Evolutionary conservation across 176 grass and related monocot species (phyloP), one percentile per base, ranked within the genome.

Genomic region (Pontederia paniculata): DNA sequence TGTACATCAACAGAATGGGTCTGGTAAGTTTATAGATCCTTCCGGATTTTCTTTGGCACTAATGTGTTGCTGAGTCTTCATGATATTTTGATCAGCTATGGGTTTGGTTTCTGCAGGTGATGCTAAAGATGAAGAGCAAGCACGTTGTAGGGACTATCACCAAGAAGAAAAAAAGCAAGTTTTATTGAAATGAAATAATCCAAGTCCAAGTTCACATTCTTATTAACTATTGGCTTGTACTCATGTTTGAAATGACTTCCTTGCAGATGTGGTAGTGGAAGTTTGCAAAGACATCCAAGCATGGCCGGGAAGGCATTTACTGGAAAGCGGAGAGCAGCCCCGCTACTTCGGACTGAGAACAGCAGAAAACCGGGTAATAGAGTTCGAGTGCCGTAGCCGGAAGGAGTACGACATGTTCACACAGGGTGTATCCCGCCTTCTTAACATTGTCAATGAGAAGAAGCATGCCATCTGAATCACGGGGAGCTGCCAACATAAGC

Each of bases 141-240:
- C 93, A 91, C 42, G 83, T 98, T 0, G 93, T 75, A 2, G 80
- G 87, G 23, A 88, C 93, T 0, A 80, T 98, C 17, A 98, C 93
- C n/a, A 98, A 98, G 84, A 98, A 91, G 77, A 98, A 98, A 54
- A 91, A 91, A 69, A 82, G 93, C 91, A 70, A 77, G 83, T 50
- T 51, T 37, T 4, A 12, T 17, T 6, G 41, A 1, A 10, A 13
- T 13, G 15, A 13, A 15, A 13, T 9, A 23, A 8, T 4, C 15
- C 19, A 57, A n/a, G 10, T 4, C 15, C 19, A 57, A n/a, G 10
- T 16, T 44, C 16, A 18, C 48, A 16, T 17, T 45, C 4, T 46
- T 46, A 0, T 13, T 20, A 9, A 45, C 1, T 7, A 21, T 19
- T 46, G 18, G 15, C 8, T 13, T 1, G 9, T 9, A 2, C n/a